Conservation (phyloP, 2,329 filamentous ascomycete species). For the Dactylonectria estremocensis region DNA sequence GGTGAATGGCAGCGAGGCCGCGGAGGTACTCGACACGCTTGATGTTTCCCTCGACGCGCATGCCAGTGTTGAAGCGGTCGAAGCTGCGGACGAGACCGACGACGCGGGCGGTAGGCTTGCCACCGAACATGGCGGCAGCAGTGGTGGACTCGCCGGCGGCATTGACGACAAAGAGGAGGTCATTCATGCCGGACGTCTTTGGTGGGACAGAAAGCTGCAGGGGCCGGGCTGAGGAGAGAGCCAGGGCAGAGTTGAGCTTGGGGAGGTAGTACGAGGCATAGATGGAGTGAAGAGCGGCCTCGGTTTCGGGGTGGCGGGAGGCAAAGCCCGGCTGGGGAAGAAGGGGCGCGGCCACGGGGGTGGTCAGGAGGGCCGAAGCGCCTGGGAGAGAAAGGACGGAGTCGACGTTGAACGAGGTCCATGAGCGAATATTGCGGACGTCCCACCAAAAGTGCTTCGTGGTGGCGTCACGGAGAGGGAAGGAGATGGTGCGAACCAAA, state of each 20-base stretch:
- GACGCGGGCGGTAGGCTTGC: slow-evolving; percentile 70
- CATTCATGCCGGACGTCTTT: slow-evolving; percentile 55
- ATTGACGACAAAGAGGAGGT: slow-evolving; percentile 77
- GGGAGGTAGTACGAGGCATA: slow-evolving; percentile 85
- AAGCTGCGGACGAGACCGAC: slow-evolving; percentile 93
- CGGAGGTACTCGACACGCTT: slow-evolving; percentile 92
- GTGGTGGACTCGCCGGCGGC: slow-evolving; percentile 69
- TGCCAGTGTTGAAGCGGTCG: slow-evolving; percentile 94
- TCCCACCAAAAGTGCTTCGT: slow-evolving; percentile 97
- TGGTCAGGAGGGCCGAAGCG: slow-evolving; percentile 80
- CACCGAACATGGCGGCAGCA: slow-evolving; percentile 67
- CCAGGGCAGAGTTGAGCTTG: slow-evolving; percentile 88
- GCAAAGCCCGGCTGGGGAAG: slow-evolving; percentile 72
- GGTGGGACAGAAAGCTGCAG: slow-evolving; percentile 66
- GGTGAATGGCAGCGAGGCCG: slow-evolving; percentile 87
- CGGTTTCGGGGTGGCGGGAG: slow-evolving; percentile 82
- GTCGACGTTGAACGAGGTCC: slow-evolving; percentile 83
- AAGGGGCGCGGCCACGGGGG: slow-evolving; percentile 73
- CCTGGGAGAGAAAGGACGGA: slow-evolving; percentile 82
- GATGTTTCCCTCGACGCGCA: slow-evolving; percentile 88
- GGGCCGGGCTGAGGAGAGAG: slow-evolving; percentile 79
- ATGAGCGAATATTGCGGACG: slow-evolving; percentile 86
- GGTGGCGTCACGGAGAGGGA: slow-evolving; percentile 75
- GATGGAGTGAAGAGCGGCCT: slow-evolving; percentile 81
- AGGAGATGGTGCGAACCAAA: slow-evolving; percentile 84